Evolutionary conservation across 192 early-diverging fungal genomes (phyloP).

Genomic region (Coemansia sp.): DNA sequence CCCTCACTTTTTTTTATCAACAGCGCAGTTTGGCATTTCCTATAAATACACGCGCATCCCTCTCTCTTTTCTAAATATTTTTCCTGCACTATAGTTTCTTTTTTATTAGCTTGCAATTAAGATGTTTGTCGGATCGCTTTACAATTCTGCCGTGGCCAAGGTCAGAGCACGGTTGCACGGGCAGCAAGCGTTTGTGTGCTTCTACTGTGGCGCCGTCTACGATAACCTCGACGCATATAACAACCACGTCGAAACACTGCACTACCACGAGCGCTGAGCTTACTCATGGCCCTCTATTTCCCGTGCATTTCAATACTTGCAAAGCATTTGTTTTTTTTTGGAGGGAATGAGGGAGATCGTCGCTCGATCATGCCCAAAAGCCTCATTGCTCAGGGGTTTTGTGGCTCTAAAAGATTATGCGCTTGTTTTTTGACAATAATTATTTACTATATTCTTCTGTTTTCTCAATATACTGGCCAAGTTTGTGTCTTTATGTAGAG

Average conservation of each 20-base stretch:
- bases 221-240: slow-evolving; percentile 46
- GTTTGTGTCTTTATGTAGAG: neutral
- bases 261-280: slow-evolving; percentile 48
- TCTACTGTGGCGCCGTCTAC: slow-evolving; percentile 52
- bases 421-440: slow-evolving; percentile 9
- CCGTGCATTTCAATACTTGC: neutral
- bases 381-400: neutral
- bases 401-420: neutral
- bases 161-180: slow-evolving; percentile 24
- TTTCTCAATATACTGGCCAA: slow-evolving; percentile 1
- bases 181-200: slow-evolving; percentile 51
- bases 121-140: slow-evolving; percentile 25
- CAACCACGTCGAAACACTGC: slow-evolving; percentile 43
- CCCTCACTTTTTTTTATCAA: neutral
- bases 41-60: neutral
- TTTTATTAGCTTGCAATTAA: neutral
- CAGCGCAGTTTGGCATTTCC: neutral
- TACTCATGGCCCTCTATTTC: neutral
- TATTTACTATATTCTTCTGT: slow-evolving; percentile 9
- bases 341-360: neutral
- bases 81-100: neutral
- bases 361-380: neutral
- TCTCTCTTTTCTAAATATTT: too few species aligned
- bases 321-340: neutral
- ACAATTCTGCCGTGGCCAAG: slow-evolving; percentile 21